Conservation (phyloP, 768 basidiomycete species). For the Fomitopsis serialis region DNA sequence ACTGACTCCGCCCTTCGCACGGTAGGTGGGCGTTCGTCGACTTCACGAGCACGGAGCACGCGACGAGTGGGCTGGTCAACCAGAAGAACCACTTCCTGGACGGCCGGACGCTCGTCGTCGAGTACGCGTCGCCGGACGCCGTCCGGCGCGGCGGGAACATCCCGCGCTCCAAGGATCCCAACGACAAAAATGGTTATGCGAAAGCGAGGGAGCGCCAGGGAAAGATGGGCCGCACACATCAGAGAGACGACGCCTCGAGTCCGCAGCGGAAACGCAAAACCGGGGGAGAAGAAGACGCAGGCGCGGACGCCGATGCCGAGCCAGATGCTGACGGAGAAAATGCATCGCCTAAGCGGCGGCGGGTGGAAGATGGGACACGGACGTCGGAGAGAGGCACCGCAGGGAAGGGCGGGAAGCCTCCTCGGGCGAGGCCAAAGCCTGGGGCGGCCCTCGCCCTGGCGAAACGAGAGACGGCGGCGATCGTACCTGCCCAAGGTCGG, state of each 20-base stretch:
- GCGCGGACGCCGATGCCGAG: conserved; percentile 8
- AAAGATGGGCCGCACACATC: neutral
- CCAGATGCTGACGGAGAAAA: conserved; percentile 13
- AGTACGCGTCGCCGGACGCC: conserved; percentile 86
- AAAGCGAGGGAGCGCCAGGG: neutral
- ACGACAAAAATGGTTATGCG: conserved; percentile 2
- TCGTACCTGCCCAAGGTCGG: conserved; percentile 62
- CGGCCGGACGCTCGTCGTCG: conserved; percentile 80
- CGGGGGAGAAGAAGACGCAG: conserved; percentile 5
- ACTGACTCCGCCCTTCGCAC: neutral
- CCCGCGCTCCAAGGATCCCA: conserved; percentile 6
- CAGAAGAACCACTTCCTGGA: conserved; percentile 79
- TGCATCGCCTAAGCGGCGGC: conserved; percentile 18
- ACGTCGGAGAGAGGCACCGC: neutral
- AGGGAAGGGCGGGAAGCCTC: conserved; percentile 10
- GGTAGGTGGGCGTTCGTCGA: conserved; percentile 91
- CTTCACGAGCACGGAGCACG: conserved; percentile 72
- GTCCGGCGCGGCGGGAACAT: conserved; percentile 69
- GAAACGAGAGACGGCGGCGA: conserved; percentile 70
- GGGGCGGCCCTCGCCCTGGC: conserved; percentile 79
- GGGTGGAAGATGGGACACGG: conserved; percentile 1
- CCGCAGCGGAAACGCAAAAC: conserved; percentile 5
- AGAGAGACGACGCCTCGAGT: neutral
- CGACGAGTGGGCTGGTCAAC: conserved; percentile 79
- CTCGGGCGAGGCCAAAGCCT: conserved; percentile 53